Percentiles rank a stretch among this genome's conserved stretches.
phyloP scores from a whole-genome alignment of 805 yeast species.

The Candida oleophila region DNA sequence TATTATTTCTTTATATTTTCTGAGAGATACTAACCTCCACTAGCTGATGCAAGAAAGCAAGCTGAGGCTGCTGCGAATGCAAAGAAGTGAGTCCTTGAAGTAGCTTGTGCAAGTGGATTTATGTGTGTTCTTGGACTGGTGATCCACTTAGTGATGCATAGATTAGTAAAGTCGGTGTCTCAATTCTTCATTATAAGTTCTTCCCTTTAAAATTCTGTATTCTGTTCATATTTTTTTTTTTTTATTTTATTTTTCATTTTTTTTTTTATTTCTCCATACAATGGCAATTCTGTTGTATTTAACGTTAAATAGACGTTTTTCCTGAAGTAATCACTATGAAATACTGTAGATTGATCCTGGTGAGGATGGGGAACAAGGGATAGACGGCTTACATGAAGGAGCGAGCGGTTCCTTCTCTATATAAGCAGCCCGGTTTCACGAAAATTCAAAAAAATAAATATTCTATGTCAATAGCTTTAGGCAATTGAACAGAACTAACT shows the following conservation, averaged over 20 bases:
- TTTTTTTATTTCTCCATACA: not conserved
- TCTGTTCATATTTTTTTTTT: too few species aligned
- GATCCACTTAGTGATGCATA: too few species aligned
- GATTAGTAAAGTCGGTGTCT: too few species aligned
- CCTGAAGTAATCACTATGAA: not conserved
- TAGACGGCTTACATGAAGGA: not conserved
- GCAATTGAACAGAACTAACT: not conserved
- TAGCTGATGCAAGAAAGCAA: constrained; percentile 52
- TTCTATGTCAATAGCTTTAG: too few species aligned
- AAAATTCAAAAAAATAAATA: too few species aligned
- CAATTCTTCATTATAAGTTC: too few species aligned
- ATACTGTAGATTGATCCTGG: not conserved
- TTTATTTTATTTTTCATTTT: not conserved
- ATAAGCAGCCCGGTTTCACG: not conserved
- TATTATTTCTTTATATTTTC: not conserved
- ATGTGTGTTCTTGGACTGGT: too few species aligned
- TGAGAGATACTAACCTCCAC: not conserved
- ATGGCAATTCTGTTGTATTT: not conserved
- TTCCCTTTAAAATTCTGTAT: too few species aligned
- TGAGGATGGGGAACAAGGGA: not conserved
- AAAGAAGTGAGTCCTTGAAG: constrained; percentile 9
- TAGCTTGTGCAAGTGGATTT: too few species aligned
- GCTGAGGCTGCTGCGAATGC: constrained; percentile 21
- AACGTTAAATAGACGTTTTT: not conserved
- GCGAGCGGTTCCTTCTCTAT: not conserved